A percentile compares a stretch with the other conserved stretches of the same genome.
phyloP scores from a whole-genome alignment of 2,329 filamentous ascomycete genomes.

The Didymella pinodella region DNA sequence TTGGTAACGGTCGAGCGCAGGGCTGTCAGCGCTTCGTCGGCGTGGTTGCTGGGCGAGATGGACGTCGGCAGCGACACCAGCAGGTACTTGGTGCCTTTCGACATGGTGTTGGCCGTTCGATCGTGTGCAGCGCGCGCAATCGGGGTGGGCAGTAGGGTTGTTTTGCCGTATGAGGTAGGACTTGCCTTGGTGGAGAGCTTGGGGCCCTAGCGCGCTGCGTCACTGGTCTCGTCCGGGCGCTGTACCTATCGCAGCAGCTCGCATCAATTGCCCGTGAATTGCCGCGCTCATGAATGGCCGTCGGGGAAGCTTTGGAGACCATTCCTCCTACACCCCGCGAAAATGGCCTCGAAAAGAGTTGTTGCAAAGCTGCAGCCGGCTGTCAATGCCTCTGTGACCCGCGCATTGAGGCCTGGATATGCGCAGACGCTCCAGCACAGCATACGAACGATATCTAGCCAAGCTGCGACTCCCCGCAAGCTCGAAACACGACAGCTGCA shows the following conservation, averaged over 20 bases:
- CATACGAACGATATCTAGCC: conserved; percentile 27
- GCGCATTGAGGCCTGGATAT: conserved; percentile 25
- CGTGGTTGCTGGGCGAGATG: conserved; percentile 80
- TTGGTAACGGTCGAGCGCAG: conserved; percentile 74
- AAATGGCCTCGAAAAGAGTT: conserved; percentile 44
- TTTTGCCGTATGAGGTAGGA: conserved; percentile 26
- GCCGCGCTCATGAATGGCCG: conserved; percentile 20
- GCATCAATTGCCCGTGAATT: conserved; percentile 33
- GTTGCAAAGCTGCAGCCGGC: conserved; percentile 35
- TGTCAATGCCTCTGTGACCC: conserved; percentile 34
- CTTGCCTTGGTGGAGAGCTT: conserved; percentile 13
- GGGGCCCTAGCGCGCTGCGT: conserved; percentile 11
- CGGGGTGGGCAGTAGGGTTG: conserved; percentile 25
- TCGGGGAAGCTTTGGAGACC: conserved; percentile 18
- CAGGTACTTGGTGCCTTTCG: conserved; percentile 71
- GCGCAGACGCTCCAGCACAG: conserved; percentile 24
- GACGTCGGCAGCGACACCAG: conserved; percentile 89
- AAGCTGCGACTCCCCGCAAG: conserved; percentile 39
- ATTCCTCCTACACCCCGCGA: conserved; percentile 26
- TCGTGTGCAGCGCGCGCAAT: conserved; percentile 26
- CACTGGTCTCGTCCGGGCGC: conserved; percentile 12
- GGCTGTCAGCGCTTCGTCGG: conserved; percentile 80
- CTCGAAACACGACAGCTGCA: conserved; percentile 21
- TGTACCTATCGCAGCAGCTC: conserved; percentile 5
- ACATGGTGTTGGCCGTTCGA: conserved; percentile 47